These are phyloP conservation scores for Truncatella angustata DNA, from an alignment of 2,329 filamentous ascomycete genomes.

Conservation along the genomic window DNA sequence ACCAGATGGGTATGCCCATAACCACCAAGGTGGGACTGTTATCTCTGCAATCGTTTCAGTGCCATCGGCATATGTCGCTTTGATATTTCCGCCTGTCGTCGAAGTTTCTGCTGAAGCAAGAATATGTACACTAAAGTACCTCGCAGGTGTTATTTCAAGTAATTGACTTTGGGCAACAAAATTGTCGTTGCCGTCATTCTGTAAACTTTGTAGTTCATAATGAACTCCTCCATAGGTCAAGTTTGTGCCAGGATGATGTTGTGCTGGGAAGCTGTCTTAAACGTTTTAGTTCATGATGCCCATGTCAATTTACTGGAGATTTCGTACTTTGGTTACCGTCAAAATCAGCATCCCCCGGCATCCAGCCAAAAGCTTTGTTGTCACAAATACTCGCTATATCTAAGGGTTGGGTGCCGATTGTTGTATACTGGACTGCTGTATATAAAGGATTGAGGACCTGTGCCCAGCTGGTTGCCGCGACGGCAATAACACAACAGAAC, in stretches of 20 bases:
- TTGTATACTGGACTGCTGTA: not conserved
- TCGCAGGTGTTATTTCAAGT: constrained; percentile 12
- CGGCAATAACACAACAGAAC: too few relatives aligned
- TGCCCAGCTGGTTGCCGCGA: not conserved
- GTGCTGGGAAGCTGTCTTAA: constrained; percentile 14
- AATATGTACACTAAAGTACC: constrained; percentile 16
- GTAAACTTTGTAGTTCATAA: constrained; percentile 11
- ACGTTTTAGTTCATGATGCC: not conserved
- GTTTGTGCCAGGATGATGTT: constrained; percentile 13
- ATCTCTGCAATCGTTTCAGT: constrained; percentile 10
- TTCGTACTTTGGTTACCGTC: constrained; percentile 12
- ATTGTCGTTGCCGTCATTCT: constrained; percentile 17
- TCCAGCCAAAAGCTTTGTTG: constrained; percentile 15
- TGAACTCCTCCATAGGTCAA: constrained; percentile 17
- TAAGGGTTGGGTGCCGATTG: constrained; percentile 8
- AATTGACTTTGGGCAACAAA: constrained; percentile 16
- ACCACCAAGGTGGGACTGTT: constrained; percentile 17
- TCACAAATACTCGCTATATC: constrained; percentile 14
- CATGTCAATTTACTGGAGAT: not conserved
- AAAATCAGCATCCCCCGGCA: constrained; percentile 18
- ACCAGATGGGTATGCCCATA: constrained; percentile 16
- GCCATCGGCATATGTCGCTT: constrained; percentile 14
- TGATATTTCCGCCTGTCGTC: constrained; percentile 16
- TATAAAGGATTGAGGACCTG: constrained; percentile 6
- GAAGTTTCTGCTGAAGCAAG: constrained; percentile 17